Base-by-base conservation (phyloP, 768 basidiomycete species). In the Tylopilus rubrobrunneus region DNA sequence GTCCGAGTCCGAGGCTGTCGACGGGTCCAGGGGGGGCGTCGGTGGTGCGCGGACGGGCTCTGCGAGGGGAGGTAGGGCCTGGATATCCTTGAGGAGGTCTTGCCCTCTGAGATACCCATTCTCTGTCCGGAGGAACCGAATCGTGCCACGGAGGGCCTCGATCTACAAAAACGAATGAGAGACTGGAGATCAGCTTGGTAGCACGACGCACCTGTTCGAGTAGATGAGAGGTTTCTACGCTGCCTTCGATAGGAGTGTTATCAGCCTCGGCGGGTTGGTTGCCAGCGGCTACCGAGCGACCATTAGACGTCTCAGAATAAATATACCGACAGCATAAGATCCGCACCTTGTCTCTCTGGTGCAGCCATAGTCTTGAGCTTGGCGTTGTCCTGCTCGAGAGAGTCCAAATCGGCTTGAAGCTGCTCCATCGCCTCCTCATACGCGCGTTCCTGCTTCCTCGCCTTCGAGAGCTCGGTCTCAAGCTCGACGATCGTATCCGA, bases 381-480 rank as follows among this genome's bases (percentile, higher is more conserved):
- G 4, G 76, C 82, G 67, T 92, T 92, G 62, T 98, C 95, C 67
- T 91, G 85, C 70, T 95, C 92, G 48, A 95, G 74, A 1, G 77
- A 67, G 67, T 97, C 94, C 57, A 97, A 72, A 62, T 99, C 96
- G 1, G 84, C 80, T 65, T 96, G 93, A 10, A 98, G 71, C 63
- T 92, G 91, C 59, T 95, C 94, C 78, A 98, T 89, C 3, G 93
- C 92, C 62, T 96, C 93, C 67, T 92, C 89, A 62, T 95, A 91
- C 31, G 87, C 86, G 52, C 86, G 79, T 69, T 96, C 93, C 65
- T 96, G 90, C 70, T 93, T 90, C 70, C 84, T 82, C 4, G 85
- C 83, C 67, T 93, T 93, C 28, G 78, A 72, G 2, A 98, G 75
- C 62, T 95, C 87, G 31, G 67, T 71, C 72, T 98, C 94, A 19